A percentile compares a stretch with the other conserved stretches of the same genome.
Conservation (phyloP, 352 stramenopile species). For the Nothophytophthora sp. region DNA sequence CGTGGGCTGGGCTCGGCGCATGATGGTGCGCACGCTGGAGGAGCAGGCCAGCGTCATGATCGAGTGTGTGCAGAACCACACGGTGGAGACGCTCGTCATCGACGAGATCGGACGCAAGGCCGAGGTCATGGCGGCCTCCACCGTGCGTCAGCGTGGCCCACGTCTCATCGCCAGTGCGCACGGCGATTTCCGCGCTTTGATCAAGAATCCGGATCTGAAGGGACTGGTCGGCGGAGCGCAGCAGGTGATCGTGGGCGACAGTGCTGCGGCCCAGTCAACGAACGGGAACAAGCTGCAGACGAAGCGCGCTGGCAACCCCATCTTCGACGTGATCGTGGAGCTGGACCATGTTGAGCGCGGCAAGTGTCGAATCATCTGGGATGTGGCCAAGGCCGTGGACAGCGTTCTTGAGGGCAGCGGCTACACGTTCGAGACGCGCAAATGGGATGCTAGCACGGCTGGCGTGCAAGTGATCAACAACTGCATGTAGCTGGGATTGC, state of each 20-base stretch:
- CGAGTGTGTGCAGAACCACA: constrained; percentile 92
- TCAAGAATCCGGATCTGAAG: constrained; percentile 85
- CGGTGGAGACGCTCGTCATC: constrained; percentile 84
- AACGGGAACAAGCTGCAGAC: constrained; percentile 42
- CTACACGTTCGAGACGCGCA: constrained; percentile 42
- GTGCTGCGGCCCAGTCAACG: constrained; percentile 31
- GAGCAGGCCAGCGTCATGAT: constrained; percentile 81
- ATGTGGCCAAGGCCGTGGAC: constrained; percentile 74
- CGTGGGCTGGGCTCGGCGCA: constrained; percentile 66
- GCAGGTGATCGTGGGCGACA: constrained; percentile 64
- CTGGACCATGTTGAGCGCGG: constrained; percentile 52
- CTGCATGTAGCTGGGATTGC: not conserved
- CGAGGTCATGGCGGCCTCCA: constrained; percentile 77
- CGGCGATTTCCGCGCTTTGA: constrained; percentile 77
- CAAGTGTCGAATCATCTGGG: constrained; percentile 64
- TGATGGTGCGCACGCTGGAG: constrained; percentile 82
- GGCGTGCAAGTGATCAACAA: constrained; percentile 33
- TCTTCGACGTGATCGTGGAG: constrained; percentile 90
- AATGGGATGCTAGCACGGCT: constrained; percentile 23
- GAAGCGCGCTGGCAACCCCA: constrained; percentile 52
- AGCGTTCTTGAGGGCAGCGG: constrained; percentile 41
- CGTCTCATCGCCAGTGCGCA: constrained; percentile 86
- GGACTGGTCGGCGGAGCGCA: constrained; percentile 78
- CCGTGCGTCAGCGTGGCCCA: constrained; percentile 72
- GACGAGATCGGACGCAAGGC: constrained; percentile 87